A percentile compares a stretch with the other conserved stretches of the same genome.
phyloP scores from a whole-genome alignment of 1,284 basidiomycete species.

The Boletus nobilissimus region DNA sequence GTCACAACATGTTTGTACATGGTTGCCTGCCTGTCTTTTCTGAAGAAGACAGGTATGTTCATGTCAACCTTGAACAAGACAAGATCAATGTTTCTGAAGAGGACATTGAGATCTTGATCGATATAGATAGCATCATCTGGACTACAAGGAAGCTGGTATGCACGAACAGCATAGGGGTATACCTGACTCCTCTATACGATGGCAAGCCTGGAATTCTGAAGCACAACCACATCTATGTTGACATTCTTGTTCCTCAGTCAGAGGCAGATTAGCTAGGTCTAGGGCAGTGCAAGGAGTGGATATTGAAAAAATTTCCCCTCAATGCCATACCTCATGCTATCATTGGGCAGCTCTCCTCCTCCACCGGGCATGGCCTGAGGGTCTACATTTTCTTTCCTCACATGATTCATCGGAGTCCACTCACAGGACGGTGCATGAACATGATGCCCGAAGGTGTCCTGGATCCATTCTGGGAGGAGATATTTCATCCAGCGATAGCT shows the following conservation, averaged over 20 bases:
- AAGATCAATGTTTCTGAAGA: not conserved
- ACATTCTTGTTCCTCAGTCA: conserved; percentile 29
- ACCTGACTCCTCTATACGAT: conserved; percentile 14
- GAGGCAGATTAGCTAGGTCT: not conserved
- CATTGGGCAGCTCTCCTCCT: conserved; percentile 5
- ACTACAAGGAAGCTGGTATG: conserved; percentile 4
- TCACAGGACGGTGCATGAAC: not conserved
- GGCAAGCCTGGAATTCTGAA: conserved; percentile 8
- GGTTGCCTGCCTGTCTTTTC: not conserved
- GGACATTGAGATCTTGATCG: conserved; percentile 9
- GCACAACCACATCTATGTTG: conserved; percentile 27
- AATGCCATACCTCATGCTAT: conserved; percentile 19
- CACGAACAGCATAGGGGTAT: conserved; percentile 9
- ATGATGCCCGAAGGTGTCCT: not conserved
- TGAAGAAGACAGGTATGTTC: conserved; percentile 3
- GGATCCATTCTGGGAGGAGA: no score
- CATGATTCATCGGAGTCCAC: conserved; percentile 27
- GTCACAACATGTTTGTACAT: conserved; percentile 19
- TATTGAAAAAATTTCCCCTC: conserved; percentile 8
- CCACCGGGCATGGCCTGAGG: conserved; percentile 2
- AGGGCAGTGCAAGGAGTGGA: not conserved
- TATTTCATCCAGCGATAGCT: no score
- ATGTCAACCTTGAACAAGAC: conserved; percentile 24
- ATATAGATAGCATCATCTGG: conserved; percentile 37
- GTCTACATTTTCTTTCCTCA: conserved; percentile 30